These are phyloP conservation scores for bread wheat (Triticum aestivum) DNA, from an alignment of 176 grass and related monocot species.

Conservation along the genomic window IWGSC_CS_RefSeq_v2.1 NC_057802.1:431091142-431091641, in stretches of 20 bases:
- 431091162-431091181: too few relatives aligned
- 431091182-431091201: too few relatives aligned
- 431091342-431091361: conserved; percentile 7
- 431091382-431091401: not conserved
- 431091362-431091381: not conserved
- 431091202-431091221: not conserved
- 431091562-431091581: conserved; percentile 18
- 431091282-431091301: not conserved
- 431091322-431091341: conserved; percentile 1
- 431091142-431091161: not conserved
- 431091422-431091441: not conserved
- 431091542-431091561: conserved; percentile 9
- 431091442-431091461: not conserved
- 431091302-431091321: not conserved
- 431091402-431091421: not conserved
- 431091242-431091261: not conserved
- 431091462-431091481: not conserved
- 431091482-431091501: not conserved
- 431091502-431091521: not conserved
- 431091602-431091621: conserved; percentile 14
- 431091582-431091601: conserved; percentile 16
- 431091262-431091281: not conserved
- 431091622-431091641: not conserved
- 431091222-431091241: not conserved
- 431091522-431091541: not conserved